These are phyloP conservation scores for Hemileia vastatrix DNA, from an alignment of 1,284 basidiomycete species.

Conservation along the genomic window DNA sequence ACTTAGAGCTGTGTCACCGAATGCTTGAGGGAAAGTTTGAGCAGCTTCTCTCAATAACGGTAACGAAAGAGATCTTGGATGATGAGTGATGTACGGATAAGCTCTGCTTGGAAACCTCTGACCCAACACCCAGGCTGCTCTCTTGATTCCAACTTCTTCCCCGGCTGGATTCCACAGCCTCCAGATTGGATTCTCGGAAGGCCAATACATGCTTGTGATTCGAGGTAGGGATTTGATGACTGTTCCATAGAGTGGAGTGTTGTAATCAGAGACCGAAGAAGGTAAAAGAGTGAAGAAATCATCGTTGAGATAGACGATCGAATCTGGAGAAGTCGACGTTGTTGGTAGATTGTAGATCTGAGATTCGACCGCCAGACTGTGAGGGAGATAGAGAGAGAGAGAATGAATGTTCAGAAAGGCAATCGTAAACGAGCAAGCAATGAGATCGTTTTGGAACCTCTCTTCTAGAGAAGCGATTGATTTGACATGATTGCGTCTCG, in stretches of 20 bases:
- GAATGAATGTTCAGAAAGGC: no score
- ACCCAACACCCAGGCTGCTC: conserved; percentile 29
- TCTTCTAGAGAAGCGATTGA: no score
- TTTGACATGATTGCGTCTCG: no score
- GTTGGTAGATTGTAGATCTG: background rate
- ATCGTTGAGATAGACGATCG: background rate
- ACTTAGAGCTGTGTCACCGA: conserved; percentile 41
- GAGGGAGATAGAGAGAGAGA: no score
- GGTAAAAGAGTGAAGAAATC: background rate
- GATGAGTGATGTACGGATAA: conserved; percentile 48
- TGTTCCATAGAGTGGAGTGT: background rate
- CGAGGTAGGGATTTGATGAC: conserved; percentile 25
- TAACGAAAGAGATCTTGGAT: conserved; percentile 44
- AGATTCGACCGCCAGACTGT: background rate
- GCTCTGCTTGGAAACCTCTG: conserved; percentile 44
- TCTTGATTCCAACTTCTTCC: conserved; percentile 30
- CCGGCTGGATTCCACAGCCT: conserved; percentile 31
- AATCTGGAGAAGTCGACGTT: background rate
- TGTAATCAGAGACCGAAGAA: background rate
- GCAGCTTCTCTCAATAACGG: conserved; percentile 43
- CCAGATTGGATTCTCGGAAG: conserved; percentile 28
- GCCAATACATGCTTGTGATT: conserved; percentile 26
- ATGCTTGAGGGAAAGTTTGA: conserved; percentile 36
- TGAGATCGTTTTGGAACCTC: no score
- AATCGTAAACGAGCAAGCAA: no score